Evolutionary conservation across 352 stramenopile species (phyloP).

Genomic region (Paralagenidium karlingii): DNA sequence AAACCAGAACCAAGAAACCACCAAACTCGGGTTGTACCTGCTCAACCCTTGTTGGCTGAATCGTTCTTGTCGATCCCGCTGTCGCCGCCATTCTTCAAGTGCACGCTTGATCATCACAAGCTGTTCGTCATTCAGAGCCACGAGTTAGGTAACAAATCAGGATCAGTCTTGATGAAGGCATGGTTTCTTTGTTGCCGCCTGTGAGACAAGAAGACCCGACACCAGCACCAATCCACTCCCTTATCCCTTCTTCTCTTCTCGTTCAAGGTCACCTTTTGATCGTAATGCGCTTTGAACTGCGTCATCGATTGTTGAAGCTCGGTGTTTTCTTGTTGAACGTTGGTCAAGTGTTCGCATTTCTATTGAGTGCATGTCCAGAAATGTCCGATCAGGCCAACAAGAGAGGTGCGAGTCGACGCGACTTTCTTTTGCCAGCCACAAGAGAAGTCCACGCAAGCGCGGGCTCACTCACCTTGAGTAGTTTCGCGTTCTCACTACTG

Average conservation of each 20-base stretch:
- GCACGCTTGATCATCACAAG: conserved; percentile 82
- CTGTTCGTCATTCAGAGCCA: conserved; percentile 10
- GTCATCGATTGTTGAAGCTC: conserved; percentile 76
- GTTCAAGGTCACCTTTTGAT: conserved; percentile 73
- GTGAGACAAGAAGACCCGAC: no score
- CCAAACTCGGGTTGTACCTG: no score
- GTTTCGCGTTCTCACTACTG: conserved; percentile 70
- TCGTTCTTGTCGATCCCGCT: conserved; percentile 29
- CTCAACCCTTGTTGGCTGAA: no score
- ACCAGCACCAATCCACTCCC: no score
- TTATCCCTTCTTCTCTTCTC: no score
- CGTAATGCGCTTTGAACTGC: conserved; percentile 77
- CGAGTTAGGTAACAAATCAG: neutral
- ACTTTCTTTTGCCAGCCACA: neutral
- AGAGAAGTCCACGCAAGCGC: neutral
- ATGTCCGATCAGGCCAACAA: neutral
- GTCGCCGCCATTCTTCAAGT: conserved; percentile 78
- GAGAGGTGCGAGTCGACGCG: neutral
- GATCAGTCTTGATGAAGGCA: neutral
- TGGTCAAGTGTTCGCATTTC: conserved; percentile 68
- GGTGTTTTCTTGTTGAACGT: conserved; percentile 60
- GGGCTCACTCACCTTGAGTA: conserved; percentile 47
- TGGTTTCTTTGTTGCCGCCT: no score
- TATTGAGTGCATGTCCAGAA: conserved; percentile 8
- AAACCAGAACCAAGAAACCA: no score